A percentile compares a stretch with the other conserved stretches of the same genome.
phyloP scores from a whole-genome alignment of 345 rosid species.

The Microthlaspi erraticum region DNA sequence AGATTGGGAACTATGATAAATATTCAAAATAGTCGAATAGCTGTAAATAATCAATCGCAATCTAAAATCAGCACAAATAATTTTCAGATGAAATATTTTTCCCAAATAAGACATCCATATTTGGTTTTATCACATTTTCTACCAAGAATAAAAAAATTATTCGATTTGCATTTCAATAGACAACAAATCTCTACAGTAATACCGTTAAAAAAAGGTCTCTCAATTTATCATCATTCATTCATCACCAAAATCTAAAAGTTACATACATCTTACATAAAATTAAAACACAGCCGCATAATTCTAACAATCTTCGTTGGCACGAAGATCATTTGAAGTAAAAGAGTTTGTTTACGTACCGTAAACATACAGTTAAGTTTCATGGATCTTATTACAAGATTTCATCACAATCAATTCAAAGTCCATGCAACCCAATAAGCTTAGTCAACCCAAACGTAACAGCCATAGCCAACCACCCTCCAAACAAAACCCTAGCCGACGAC shows the following conservation, averaged over 20 bases:
- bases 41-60: too few relatives aligned
- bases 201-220: slow-evolving; percentile 30
- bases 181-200: slow-evolving; percentile 24
- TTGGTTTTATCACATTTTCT: too few relatives aligned
- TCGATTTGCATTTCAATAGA: too few relatives aligned
- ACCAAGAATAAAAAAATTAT: too few relatives aligned
- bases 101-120: too few relatives aligned
- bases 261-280: slow-evolving; percentile 4
- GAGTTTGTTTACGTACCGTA: slow-evolving; percentile 21
- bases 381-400: slow-evolving; percentile 11
- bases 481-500: slow-evolving; percentile 70
- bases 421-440: slow-evolving; percentile 73
- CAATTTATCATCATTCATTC: not conserved
- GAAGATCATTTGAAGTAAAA: slow-evolving; percentile 28
- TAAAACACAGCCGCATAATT: not conserved
- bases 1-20: too few relatives aligned
- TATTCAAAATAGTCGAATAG: too few relatives aligned
- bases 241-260: slow-evolving; percentile 21
- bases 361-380: slow-evolving; percentile 4
- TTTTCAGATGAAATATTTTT: too few relatives aligned
- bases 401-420: slow-evolving; percentile 42
- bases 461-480: slow-evolving; percentile 97
- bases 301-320: not conserved
- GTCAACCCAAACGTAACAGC: slow-evolving; percentile 86
- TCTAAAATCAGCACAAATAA: too few relatives aligned